A percentile compares a stretch with the other conserved stretches of the same genome.
Evolutionary conservation across 176 grass and related monocot species (phyloP).

Genomic region (Cymbopogon citratus): DNA sequence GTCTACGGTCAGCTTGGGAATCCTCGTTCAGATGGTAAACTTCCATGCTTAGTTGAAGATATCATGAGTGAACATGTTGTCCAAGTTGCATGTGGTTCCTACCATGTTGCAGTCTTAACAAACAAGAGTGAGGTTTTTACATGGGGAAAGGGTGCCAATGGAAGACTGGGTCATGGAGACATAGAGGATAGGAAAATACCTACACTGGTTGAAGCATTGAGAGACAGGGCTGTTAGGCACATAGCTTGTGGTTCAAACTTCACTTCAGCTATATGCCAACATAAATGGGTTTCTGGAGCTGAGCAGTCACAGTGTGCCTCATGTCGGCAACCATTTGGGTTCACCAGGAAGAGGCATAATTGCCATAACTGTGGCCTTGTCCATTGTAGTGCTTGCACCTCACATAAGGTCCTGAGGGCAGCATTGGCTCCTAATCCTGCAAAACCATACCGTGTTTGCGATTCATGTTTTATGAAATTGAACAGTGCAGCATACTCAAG

Average conservation of each 20-base stretch:
- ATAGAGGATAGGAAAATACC: conserved; percentile 87
- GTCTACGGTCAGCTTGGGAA: conserved; percentile 99
- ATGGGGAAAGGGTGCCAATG: conserved; percentile 98
- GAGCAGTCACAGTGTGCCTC: conserved; percentile 79
- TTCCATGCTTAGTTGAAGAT: conserved; percentile 79
- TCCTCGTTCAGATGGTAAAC: conserved; percentile 76
- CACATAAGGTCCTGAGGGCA: conserved; percentile 69
- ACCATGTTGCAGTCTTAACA: conserved; percentile 92
- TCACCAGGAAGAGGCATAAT: conserved; percentile 90
- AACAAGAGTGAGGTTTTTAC: conserved; percentile 82
- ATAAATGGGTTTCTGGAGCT: conserved; percentile 67
- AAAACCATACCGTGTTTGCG: conserved; percentile 94
- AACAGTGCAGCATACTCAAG: conserved; percentile 54
- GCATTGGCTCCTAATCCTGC: conserved; percentile 73
- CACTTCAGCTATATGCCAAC: conserved; percentile 87
- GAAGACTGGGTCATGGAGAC: conserved; percentile 93
- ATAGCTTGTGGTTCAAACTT: conserved; percentile 90
- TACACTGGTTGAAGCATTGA: conserved; percentile 76
- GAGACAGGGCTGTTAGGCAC: conserved; percentile 70
- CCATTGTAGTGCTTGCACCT: conserved; percentile 80
- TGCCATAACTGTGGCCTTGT: conserved; percentile 94
- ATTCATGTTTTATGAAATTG: conserved; percentile 88
- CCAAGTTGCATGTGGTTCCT: conserved; percentile 92
- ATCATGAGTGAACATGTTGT: conserved; percentile 61
- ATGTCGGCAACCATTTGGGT: conserved; percentile 87